These are phyloP conservation scores for Tubosaeta sp. DNA, from an alignment of 768 basidiomycete genomes.

Conservation along the genomic window DNA sequence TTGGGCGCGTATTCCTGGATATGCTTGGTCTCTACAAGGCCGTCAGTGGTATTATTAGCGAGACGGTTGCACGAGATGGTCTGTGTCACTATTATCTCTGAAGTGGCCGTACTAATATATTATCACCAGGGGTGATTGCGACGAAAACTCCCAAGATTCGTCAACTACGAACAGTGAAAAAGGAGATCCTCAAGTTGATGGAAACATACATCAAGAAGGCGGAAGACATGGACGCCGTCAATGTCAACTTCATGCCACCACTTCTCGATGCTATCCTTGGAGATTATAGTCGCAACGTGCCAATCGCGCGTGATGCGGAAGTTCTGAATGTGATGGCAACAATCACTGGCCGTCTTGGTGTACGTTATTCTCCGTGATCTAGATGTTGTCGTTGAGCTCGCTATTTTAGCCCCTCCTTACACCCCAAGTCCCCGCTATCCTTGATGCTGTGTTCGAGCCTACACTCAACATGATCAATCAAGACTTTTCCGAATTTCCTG, in stretches of 20 bases:
- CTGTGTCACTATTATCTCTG: constrained; percentile 12
- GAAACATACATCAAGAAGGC: constrained; percentile 98
- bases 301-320: constrained; percentile 91
- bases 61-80: constrained; percentile 87
- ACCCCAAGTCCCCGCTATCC: constrained; percentile 89
- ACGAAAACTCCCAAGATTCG: constrained; percentile 97
- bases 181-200: constrained; percentile 95
- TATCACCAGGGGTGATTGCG: constrained; percentile 67
- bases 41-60: constrained; percentile 93
- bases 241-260: constrained; percentile 88
- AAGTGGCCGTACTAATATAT: constrained; percentile 1
- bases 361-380: constrained; percentile 38
- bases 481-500: constrained; percentile 98
- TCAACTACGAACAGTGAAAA: constrained; percentile 93
- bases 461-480: constrained; percentile 99
- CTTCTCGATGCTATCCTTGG: constrained; percentile 96
- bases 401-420: constrained; percentile 68
- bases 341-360: constrained; percentile 83
- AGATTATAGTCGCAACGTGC: constrained; percentile 93
- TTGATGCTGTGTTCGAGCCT: constrained; percentile 96
- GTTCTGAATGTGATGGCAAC: constrained; percentile 97
- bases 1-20: constrained; percentile 93
- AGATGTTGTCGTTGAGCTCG: constrained; percentile 4
- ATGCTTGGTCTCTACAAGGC: constrained; percentile 98
- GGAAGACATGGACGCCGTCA: constrained; percentile 92